Conservation (phyloP, 192 early-diverging fungal genomes). For the Backusella australiensis region DNA sequence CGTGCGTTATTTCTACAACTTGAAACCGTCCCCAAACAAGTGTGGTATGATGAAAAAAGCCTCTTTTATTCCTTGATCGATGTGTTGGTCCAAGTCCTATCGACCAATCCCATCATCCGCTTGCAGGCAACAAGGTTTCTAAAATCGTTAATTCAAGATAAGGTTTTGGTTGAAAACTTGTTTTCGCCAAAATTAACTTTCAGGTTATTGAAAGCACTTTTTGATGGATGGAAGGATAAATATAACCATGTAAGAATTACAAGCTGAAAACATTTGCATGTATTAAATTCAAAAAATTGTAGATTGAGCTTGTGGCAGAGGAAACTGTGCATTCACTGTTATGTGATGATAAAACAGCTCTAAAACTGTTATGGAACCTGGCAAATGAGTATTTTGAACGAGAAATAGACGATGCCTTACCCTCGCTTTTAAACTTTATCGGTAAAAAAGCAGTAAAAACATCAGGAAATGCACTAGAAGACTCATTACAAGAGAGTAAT, state of each 20-base stretch:
- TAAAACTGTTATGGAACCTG: neutral
- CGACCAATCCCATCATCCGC: neutral
- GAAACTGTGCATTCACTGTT: neutral
- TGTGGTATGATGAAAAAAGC: neutral
- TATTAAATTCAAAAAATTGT: neutral
- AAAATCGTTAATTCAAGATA: neutral
- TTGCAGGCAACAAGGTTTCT: neutral
- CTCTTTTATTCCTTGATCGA: neutral
- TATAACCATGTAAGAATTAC: neutral
- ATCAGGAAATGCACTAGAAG: neutral
- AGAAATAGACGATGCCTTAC: neutral
- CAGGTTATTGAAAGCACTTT: neutral
- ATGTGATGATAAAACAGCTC: constrained; percentile 1
- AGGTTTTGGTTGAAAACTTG: neutral
- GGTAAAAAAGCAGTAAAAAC: neutral
- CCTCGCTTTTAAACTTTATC: neutral
- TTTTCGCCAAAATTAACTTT: neutral
- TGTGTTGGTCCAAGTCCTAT: neutral
- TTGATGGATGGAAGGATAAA: neutral
- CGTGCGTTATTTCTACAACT: neutral
- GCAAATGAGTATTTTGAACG: neutral
- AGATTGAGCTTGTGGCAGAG: neutral
- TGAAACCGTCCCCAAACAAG: neutral
- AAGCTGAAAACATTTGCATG: neutral
- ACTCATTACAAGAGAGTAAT: neutral